phyloP scores from a whole-genome alignment of 2,329 filamentous ascomycete species.

The Diaporthe citrichinensis region DNA sequence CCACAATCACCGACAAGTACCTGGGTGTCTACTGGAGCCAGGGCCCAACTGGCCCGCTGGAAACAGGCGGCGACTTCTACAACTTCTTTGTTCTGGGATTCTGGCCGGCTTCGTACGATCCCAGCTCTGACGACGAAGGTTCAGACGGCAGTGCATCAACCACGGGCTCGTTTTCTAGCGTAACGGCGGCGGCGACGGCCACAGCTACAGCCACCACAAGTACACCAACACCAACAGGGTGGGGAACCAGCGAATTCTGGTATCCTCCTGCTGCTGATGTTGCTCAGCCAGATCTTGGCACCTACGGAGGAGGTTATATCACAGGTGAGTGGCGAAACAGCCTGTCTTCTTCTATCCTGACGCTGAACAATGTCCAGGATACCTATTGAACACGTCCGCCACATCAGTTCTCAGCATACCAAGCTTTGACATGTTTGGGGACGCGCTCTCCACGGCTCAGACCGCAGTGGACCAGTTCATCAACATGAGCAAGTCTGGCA shows the following conservation, averaged over 20 bases:
- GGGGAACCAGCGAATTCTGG: background rate
- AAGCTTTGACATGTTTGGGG: slow-evolving; percentile 50
- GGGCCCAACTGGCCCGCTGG: slow-evolving; percentile 49
- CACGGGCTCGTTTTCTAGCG: background rate
- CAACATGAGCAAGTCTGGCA: background rate
- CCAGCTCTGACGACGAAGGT: background rate
- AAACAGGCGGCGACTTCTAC: slow-evolving; percentile 58
- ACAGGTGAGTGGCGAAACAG: background rate
- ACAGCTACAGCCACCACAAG: background rate
- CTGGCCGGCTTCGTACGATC: slow-evolving; percentile 40
- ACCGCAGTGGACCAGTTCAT: slow-evolving; percentile 1
- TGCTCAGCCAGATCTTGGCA: slow-evolving; percentile 5
- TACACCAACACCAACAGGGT: background rate
- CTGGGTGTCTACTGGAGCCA: slow-evolving; percentile 41
- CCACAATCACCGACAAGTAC: slow-evolving; percentile 38
- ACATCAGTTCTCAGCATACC: slow-evolving; percentile 56
- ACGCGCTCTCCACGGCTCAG: slow-evolving; percentile 32
- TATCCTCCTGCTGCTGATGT: slow-evolving; percentile 2
- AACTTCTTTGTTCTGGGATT: slow-evolving; percentile 57
- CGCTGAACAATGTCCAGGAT: slow-evolving; percentile 41
- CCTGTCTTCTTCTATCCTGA: background rate
- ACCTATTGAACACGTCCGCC: slow-evolving; percentile 42
- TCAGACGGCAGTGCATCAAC: background rate
- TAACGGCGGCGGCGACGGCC: background rate
- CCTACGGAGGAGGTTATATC: slow-evolving; percentile 4